A percentile compares a stretch with the other conserved stretches of the same genome.
phyloP scores from a whole-genome alignment of 495 filamentous ascomycete species.

The Filosporella fistucella region DNA sequence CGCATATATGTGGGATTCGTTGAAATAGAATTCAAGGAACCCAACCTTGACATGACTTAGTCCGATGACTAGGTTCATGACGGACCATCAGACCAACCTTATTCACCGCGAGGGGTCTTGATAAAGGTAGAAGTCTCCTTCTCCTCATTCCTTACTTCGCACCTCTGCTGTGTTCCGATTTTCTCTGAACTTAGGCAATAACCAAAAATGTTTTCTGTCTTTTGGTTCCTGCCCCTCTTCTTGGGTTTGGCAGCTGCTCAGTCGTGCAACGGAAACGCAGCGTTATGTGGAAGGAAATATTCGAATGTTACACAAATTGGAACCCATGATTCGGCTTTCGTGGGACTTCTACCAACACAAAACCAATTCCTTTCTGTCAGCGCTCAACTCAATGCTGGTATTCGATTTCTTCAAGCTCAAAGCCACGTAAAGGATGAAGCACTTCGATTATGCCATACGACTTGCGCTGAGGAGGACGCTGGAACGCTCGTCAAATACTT shows the following conservation, averaged over 20 bases:
- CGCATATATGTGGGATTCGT: no score
- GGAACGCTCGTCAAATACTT: constrained; percentile 60
- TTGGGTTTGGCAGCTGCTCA: constrained; percentile 1
- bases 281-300: constrained; percentile 77
- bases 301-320: constrained; percentile 87
- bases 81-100: no score
- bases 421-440: constrained; percentile 56
- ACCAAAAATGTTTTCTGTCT: no score
- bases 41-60: no score
- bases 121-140: no score
- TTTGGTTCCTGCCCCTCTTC: constrained; percentile 4
- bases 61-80: no score
- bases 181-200: no score
- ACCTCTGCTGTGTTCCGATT: no score
- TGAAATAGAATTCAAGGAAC: no score
- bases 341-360: constrained; percentile 55
- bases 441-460: constrained; percentile 54
- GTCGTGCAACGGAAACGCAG: constrained; percentile 76
- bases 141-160: no score
- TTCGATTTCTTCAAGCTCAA: constrained; percentile 90
- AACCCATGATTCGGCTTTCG: constrained; percentile 61
- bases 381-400: constrained; percentile 77
- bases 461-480: constrained; percentile 72
- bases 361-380: constrained; percentile 72
- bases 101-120: no score